These are phyloP conservation scores for Pyricularia sp. DNA, from an alignment of 2,329 filamentous ascomycete genomes.

Conservation along the genomic window DNA sequence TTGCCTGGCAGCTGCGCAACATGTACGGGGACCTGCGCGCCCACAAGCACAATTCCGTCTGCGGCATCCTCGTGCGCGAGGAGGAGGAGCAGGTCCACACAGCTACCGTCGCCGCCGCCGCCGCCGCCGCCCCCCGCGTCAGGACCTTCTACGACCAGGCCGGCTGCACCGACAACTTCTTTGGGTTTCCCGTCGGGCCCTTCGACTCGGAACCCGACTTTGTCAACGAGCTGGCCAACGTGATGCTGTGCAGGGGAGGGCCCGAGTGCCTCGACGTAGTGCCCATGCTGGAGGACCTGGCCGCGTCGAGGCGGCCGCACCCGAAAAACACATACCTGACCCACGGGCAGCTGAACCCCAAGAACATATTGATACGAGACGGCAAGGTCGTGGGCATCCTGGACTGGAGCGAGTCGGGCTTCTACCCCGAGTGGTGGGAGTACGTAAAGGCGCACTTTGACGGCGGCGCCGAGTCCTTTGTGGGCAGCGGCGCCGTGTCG, in stretches of 20 bases:
- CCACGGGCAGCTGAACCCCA: constrained; percentile 6
- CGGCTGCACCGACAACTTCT: constrained; percentile 4
- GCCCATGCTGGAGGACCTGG: constrained; percentile 4
- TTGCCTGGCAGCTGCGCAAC: not conserved
- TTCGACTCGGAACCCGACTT: constrained; percentile 1
- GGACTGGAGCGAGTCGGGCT: constrained; percentile 7
- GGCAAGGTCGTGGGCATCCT: constrained; percentile 5
- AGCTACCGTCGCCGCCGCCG: not conserved
- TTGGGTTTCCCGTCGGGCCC: not conserved
- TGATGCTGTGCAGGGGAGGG: not conserved
- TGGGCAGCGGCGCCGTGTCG: constrained; percentile 1
- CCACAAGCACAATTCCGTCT: not conserved
- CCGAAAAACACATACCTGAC: constrained; percentile 2
- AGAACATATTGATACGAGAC: constrained; percentile 6
- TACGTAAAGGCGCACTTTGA: constrained; percentile 6
- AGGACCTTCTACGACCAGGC: not conserved
- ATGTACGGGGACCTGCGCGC: constrained; percentile 1
- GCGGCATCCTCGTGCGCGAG: not conserved
- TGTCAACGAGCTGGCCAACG: constrained; percentile 1
- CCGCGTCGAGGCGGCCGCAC: not conserved
- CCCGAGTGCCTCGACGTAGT: not conserved
- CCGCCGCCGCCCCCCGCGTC: not conserved
- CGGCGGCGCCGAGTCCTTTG: constrained; percentile 5
- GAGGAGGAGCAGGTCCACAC: not conserved
- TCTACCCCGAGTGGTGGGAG: constrained; percentile 9